Percentiles rank a stretch among this genome's conserved stretches.
Evolutionary conservation across 1,284 basidiomycete genomes (phyloP).

Genomic region (Fomitopsis betulina): DNA sequence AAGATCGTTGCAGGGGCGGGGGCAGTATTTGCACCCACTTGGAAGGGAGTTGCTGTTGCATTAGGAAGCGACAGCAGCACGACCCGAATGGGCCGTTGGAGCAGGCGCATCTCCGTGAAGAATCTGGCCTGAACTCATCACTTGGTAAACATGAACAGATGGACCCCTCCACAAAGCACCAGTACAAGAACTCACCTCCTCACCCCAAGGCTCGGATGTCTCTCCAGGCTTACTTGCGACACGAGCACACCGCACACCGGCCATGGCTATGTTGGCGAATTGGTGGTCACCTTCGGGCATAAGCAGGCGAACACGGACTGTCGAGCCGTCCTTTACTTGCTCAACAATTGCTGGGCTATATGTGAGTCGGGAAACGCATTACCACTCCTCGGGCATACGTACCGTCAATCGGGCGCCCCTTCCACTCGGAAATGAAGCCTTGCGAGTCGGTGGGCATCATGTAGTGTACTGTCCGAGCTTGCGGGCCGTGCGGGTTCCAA

Average conservation of each 20-base stretch:
- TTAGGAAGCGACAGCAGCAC: slow-evolving; percentile 86
- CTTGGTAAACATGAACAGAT: slow-evolving; percentile 9
- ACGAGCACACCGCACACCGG: slow-evolving; percentile 82
- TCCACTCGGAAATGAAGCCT: slow-evolving; percentile 88
- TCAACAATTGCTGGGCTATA: slow-evolving; percentile 78
- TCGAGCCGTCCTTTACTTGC: slow-evolving; percentile 91
- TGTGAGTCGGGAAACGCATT: background rate
- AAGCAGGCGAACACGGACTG: slow-evolving; percentile 83
- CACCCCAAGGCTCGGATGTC: slow-evolving; percentile 74
- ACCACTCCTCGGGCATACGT: slow-evolving; percentile 14
- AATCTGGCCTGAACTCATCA: slow-evolving; percentile 71
- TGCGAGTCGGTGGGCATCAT: slow-evolving; percentile 89
- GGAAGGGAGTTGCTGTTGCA: slow-evolving; percentile 78
- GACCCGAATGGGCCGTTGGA: slow-evolving; percentile 87
- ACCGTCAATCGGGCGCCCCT: slow-evolving; percentile 87
- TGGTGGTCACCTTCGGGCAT: slow-evolving; percentile 89
- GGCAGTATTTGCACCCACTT: slow-evolving; percentile 54
- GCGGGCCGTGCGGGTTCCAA: slow-evolving; percentile 84
- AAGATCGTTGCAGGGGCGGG: slow-evolving; percentile 77
- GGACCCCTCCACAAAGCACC: slow-evolving; percentile 7
- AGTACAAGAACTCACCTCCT: slow-evolving; percentile 57
- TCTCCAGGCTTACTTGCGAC: slow-evolving; percentile 73
- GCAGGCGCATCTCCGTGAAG: slow-evolving; percentile 90
- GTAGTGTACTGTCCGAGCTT: slow-evolving; percentile 76
- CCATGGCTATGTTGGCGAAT: slow-evolving; percentile 78